Base-by-base conservation (phyloP, 2,329 filamentous ascomycete genomes). In the Botrytis fabae region DNA sequence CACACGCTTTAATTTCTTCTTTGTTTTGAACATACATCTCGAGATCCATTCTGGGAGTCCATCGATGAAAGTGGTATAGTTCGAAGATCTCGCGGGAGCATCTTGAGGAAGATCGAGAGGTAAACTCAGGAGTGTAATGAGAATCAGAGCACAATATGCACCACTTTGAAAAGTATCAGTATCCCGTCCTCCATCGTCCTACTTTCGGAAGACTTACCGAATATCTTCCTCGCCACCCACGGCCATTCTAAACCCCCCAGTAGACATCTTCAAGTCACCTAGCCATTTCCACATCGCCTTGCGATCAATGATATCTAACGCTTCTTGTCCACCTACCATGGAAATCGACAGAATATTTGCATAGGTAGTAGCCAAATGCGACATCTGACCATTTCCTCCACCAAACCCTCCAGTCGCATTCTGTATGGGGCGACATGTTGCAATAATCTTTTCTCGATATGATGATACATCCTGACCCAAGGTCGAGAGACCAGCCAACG, bases 201-300 rank as follows among this genome's bases (percentile, higher is more conserved):
- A n/a, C 46, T 72, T 35, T 61, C 69, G 60, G 69, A 69, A 62
- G 4, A 82, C 86, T 82, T 86, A 93, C 92, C 94, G 90, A 74
- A 98, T 92, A 82, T 99, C 96, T 83, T 96, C 92, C 84, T 99
- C 96, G 73, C 95, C 96, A 74, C 92, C 93, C 68, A 92, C 84
- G 69, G 91, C 91, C 85, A 99, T 92, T 78, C 91, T 90, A 81
- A 99, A 98, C n/a, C 94, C 94, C 69, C 96, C 96, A 80, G 93
- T 90, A 18, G 88, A 85, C 82, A 97, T 93, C 85, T 98, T 99
- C 81, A 98, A 86, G 57, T 86, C 86, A 76, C 92, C 93, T 28
- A 99, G 87, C 91, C 94, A 99, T 82, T 89, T 91, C 94, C 95
- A 98, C 91, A 98, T 92, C 68, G 90, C 86, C 80, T 90, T 89